These are phyloP conservation scores for Aspergillus texensis DNA, from an alignment of 2,329 filamentous ascomycete genomes.

Conservation along the genomic window DNA sequence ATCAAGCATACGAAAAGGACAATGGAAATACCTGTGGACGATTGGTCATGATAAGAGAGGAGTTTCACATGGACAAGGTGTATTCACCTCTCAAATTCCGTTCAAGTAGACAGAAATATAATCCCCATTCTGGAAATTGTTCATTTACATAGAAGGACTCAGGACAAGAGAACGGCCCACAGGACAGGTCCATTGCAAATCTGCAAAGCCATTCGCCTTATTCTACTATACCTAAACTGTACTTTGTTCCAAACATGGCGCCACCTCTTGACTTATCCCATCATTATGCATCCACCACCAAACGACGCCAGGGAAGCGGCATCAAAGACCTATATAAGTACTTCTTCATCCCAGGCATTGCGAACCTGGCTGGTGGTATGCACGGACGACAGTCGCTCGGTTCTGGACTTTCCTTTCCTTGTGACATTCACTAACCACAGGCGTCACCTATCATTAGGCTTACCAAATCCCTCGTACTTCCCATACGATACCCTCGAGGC, in stretches of 20 bases:
- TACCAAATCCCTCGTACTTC: conserved; percentile 81
- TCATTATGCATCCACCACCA: conserved; percentile 72
- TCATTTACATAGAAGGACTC: background rate
- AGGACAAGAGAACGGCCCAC: background rate
- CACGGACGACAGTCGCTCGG: background rate
- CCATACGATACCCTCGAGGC: conserved; percentile 91
- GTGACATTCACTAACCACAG: background rate
- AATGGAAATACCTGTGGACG: too few relatives aligned
- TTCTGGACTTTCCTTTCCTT: background rate
- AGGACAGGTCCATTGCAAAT: background rate
- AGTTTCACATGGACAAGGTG: background rate
- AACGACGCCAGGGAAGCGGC: conserved; percentile 63
- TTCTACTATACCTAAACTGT: background rate
- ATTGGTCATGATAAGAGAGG: conserved; percentile 3
- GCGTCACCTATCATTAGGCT: conserved; percentile 53
- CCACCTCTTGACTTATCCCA: conserved; percentile 75
- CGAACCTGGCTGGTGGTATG: conserved; percentile 62
- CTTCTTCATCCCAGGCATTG: conserved; percentile 66
- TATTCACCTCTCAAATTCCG: background rate
- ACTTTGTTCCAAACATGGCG: conserved; percentile 1
- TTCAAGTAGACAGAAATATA: background rate
- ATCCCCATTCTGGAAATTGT: background rate
- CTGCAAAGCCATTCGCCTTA: background rate
- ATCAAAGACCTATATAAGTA: conserved; percentile 88
- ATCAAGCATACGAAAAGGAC: conserved; percentile 9